Base-by-base conservation (phyloP, 1,139 yeast genomes). In the Torulaspora globosa region DNA sequence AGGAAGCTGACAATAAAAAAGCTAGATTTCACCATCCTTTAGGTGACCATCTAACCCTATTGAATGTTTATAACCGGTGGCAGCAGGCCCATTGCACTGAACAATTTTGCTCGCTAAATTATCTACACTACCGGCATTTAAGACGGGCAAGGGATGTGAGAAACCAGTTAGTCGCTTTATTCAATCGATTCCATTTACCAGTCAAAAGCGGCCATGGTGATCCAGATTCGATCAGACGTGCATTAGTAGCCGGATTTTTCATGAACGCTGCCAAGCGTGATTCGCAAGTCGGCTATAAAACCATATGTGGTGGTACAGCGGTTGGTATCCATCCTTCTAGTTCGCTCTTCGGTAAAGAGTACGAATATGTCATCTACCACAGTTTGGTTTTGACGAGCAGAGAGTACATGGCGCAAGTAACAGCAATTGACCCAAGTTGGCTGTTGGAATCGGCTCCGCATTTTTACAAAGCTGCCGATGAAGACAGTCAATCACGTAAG, bases 241-340 rank as follows among this genome's bases (percentile, higher is more conserved):
- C 95, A 0, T 69, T 92, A 18, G 89, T 95, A 53, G 75, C 94
- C 0, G 97, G 98, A 0, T 92, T 79, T 59, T 92, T 92, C 73
- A 80, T 85, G 56, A 85, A 89, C 62, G 75, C 89, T 15, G 94
- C 97, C 3, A 82, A 84, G 59, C 69, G 86, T 56, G 89, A 87
- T 55, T 77, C 84, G 1, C 87, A 84, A 44, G 84, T 79, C 42
- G 86, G 87, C 1, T 92, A 83, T 67, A 80, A 79, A 57, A 90
- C 97, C 0, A 67, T 92, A 12, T 75, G 79, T 5, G 96, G 87
- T 53, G 76, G 78, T 30, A 84, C 95, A 0, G 79, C 85, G 1
- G 97, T 90, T 7, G 79, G 76, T 49, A 73, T 94, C 57, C 98
- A 94, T 64, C 98, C 98, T 1, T 84, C 95, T 1, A 85, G 95